These are phyloP conservation scores for Salix caprea DNA, from an alignment of 345 rosid species.

Conservation along the genomic window DNA sequence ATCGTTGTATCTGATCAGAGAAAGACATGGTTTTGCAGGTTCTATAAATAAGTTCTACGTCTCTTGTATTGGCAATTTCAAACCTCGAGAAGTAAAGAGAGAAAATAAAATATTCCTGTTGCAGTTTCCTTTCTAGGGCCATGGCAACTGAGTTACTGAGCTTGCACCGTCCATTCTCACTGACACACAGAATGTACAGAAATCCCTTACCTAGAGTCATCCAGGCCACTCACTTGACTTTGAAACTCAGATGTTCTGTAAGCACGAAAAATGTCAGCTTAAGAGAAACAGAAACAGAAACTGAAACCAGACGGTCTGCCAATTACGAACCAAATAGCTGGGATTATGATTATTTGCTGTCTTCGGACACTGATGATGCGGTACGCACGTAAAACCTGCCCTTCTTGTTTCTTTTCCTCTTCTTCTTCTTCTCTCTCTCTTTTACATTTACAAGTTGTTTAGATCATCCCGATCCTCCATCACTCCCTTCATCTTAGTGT, in stretches of 20 bases:
- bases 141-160: not conserved
- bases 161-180: not conserved
- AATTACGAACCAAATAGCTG: not conserved
- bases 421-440: too few species aligned
- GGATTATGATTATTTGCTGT: too few species aligned
- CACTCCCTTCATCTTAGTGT: too few species aligned
- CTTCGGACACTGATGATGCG: too few species aligned
- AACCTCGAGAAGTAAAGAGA: not conserved
- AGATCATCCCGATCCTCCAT: too few species aligned
- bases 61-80: not conserved
- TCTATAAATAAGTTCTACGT: not conserved
- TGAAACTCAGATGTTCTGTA: not conserved
- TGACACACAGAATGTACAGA: not conserved
- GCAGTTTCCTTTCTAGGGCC: not conserved
- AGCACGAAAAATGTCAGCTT: not conserved
- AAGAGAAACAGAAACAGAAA: not conserved
- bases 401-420: too few species aligned
- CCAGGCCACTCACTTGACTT: not conserved
- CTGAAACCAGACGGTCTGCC: not conserved
- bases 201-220: not conserved
- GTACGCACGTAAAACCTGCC: too few species aligned
- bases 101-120: not conserved
- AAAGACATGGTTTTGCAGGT: not conserved
- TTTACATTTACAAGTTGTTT: too few species aligned
- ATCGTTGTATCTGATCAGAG: not conserved